Evolutionary conservation across 202 grass and related monocot species (phyloP), one percentile per base, ranked within the genome.

Genomic region (Dendrocalamus latiflorus): DNA sequence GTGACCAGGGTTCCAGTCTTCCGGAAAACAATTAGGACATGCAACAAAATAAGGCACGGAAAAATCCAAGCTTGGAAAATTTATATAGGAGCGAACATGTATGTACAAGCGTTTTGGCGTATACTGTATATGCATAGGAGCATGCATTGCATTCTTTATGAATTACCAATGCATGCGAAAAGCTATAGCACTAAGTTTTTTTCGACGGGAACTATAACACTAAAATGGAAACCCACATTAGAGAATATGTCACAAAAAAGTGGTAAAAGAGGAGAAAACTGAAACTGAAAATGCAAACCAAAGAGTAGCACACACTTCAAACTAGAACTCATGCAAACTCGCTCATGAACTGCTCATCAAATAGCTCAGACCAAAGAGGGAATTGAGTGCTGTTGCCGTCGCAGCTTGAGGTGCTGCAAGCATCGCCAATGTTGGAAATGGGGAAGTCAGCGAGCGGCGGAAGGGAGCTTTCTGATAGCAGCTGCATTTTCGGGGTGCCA

Each of bases 361-460:
- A 81, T n/a, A 91, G 53, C 36, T 93, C 87, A 4, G 86, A 76
- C 66, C 89, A 94, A 78, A 75, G 62, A 60, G 88, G 73, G 73
- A 90, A 87, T 21, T 86, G 66, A 65, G 57, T 79, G 89, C 72
- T 88, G 80, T 80, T 84, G 44, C 85, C 87, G 43, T 88, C 84
- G 78, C 93, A 93, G 86, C 88, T 96, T 56, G 91, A 87, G 72
- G 84, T 83, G 51, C 86, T 93, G 45, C 89, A 97, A 59, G 82
- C 85, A 64, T 97, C 89, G 12, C 89, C 86, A 0, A 89, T 68
- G 86, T 84, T 97, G 83, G 89, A 89, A 68, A 93, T 85, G 64
- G 89, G 78, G 65, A 91, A 73, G 83, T 97, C 94, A 6, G 84
- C 70, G 48, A 93, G 91, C 8, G 85, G 89, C 48, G 94, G 94